Percentiles rank a stretch among this genome's conserved stretches.
phyloP scores from a whole-genome alignment of 2,329 filamentous ascomycete species.

The Stachybotrys chlorohalonatus region DNA sequence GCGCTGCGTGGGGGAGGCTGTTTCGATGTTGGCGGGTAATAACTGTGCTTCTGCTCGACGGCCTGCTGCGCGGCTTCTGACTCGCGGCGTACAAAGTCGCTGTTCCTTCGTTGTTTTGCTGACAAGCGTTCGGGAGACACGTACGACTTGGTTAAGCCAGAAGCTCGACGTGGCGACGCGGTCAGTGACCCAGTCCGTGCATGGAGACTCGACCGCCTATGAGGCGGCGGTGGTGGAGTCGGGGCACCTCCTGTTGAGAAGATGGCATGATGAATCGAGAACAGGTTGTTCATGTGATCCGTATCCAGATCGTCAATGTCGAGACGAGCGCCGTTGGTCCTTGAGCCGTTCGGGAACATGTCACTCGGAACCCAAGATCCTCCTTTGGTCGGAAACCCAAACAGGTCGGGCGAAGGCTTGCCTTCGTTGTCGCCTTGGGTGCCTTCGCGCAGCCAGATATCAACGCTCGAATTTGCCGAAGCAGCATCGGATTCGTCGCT shows the following conservation, averaged over 20 bases:
- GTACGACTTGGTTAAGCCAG: slow-evolving; percentile 1
- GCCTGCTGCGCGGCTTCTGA: slow-evolving; percentile 10
- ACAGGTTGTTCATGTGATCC: slow-evolving; percentile 36
- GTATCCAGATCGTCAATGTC: slow-evolving; percentile 15
- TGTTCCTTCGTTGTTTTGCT: slow-evolving; percentile 14
- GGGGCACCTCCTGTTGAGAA: slow-evolving; percentile 18
- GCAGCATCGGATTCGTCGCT: slow-evolving; percentile 29
- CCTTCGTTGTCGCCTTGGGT: slow-evolving; percentile 26
- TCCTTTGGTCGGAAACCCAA: slow-evolving; percentile 36
- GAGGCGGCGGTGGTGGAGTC: slow-evolving; percentile 36
- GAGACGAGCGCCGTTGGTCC: slow-evolving; percentile 13
- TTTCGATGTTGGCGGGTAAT: slow-evolving; percentile 42
- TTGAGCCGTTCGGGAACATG: slow-evolving; percentile 14
- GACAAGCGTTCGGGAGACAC: slow-evolving; percentile 10
- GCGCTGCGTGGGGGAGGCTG: slow-evolving; percentile 33
- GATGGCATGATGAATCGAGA: slow-evolving; percentile 29
- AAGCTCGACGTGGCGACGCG: neutral
- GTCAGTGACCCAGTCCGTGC: slow-evolving; percentile 28
- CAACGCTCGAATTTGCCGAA: slow-evolving; percentile 40
- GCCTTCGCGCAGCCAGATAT: slow-evolving; percentile 50
- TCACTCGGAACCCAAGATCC: slow-evolving; percentile 37
- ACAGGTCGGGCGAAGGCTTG: slow-evolving; percentile 38
- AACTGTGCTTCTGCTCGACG: slow-evolving; percentile 25
- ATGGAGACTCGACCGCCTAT: slow-evolving; percentile 44
- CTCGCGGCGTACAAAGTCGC: slow-evolving; percentile 19